Percentiles rank a stretch among this genome's conserved stretches.
These are phyloP conservation scores for Funneliformis geosporum DNA, from an alignment of 192 early-diverging fungal species.

Conservation along the genomic window DNA sequence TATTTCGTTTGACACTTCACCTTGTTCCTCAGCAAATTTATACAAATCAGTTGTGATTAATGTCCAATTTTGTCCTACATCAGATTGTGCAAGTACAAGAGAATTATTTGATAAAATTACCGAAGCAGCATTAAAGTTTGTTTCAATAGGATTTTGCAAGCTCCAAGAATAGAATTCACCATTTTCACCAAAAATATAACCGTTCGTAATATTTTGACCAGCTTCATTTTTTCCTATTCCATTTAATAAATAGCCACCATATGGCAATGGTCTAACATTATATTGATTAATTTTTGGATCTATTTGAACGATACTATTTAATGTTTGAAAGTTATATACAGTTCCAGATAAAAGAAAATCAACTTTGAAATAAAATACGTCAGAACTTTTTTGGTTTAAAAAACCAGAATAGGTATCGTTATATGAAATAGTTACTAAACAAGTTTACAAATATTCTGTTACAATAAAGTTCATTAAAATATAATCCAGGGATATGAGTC, in stretches of 20 bases:
- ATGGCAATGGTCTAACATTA: not conserved
- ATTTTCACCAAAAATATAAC: not conserved
- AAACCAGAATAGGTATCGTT: too few species aligned
- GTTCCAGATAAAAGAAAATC: not conserved
- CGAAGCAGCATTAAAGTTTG: too few species aligned
- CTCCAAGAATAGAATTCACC: not conserved
- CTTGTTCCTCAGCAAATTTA: not conserved
- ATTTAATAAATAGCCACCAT: not conserved
- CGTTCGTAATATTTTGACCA: not conserved
- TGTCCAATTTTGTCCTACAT: too few species aligned
- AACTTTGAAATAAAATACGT: not conserved
- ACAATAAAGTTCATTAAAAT: too few species aligned
- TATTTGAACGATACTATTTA: too few species aligned
- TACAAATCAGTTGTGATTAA: too few species aligned
- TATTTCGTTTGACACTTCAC: not conserved
- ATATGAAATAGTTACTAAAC: not conserved
- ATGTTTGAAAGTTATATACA: not conserved
- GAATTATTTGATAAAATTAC: too few species aligned
- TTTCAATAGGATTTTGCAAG: not conserved
- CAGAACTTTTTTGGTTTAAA: not conserved
- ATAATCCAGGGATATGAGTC: too few species aligned
- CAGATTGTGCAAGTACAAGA: too few species aligned
- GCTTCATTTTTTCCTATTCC: too few species aligned
- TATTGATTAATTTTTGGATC: not conserved
- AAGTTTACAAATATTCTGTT: too few species aligned